phyloP scores from a whole-genome alignment of 2,329 filamentous ascomycete genomes.

The Stenocarpella maydis region DNA sequence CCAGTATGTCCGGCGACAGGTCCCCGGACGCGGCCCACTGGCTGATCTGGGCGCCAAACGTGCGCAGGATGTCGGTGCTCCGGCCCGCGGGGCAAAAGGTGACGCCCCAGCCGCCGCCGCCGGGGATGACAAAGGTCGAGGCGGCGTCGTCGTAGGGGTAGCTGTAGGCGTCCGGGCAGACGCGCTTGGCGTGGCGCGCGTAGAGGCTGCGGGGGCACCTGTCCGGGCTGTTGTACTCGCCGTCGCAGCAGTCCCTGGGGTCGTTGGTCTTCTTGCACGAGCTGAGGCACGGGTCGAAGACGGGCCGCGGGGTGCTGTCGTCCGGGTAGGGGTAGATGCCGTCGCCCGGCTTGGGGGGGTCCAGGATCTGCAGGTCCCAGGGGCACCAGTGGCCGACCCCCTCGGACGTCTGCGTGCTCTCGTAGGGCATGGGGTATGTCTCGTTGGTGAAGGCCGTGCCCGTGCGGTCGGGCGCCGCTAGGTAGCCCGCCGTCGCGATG shows the following conservation, averaged over 20 bases:
- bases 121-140: constrained; percentile 69
- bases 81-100: constrained; percentile 75
- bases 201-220: constrained; percentile 74
- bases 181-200: constrained; percentile 72
- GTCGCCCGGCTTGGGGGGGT: constrained; percentile 74
- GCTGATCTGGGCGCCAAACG: constrained; percentile 58
- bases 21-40: constrained; percentile 54
- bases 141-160: constrained; percentile 71
- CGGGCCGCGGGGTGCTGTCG: constrained; percentile 72
- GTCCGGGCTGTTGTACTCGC: constrained; percentile 68
- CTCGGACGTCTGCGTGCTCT: constrained; percentile 63
- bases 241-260: constrained; percentile 79
- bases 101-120: constrained; percentile 79
- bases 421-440: constrained; percentile 73
- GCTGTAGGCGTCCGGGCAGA: constrained; percentile 87
- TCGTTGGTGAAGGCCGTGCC: constrained; percentile 69
- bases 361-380: constrained; percentile 76
- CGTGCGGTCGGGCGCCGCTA: constrained; percentile 61
- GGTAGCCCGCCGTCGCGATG: constrained; percentile 72
- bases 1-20: constrained; percentile 46
- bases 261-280: constrained; percentile 75
- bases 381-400: constrained; percentile 78
- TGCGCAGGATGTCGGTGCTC: constrained; percentile 65
- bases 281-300: constrained; percentile 80
- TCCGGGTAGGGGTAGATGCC: constrained; percentile 85